Evolutionary conservation across 495 filamentous ascomycete genomes (phyloP).

Genomic region (Letharia lupina): DNA sequence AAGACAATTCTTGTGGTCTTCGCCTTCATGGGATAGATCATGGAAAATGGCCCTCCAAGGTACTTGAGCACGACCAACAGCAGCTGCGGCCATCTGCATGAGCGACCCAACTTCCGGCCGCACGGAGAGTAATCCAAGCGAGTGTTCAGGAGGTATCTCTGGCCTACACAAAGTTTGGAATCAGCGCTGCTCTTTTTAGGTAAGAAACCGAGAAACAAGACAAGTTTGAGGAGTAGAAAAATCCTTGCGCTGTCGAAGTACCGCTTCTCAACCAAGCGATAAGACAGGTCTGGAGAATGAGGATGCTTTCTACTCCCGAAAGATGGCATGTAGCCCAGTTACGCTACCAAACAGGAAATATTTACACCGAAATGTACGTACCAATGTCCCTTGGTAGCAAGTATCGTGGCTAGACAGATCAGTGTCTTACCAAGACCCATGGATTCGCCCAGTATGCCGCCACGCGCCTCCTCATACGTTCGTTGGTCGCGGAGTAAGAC

Average conservation of each 20-base stretch:
- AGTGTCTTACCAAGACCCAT: slow-evolving; percentile 72
- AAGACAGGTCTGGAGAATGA: too few relatives aligned
- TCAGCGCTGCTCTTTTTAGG: too few relatives aligned
- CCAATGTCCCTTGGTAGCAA: slow-evolving; percentile 67
- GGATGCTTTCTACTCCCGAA: too few relatives aligned
- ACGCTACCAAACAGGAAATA: too few relatives aligned
- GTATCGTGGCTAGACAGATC: slow-evolving; percentile 73
- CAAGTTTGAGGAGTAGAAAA: too few relatives aligned
- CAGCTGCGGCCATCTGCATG: slow-evolving; percentile 63
- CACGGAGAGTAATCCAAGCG: slow-evolving; percentile 34
- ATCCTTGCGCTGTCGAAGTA: too few relatives aligned
- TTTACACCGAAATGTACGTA: too few relatives aligned
- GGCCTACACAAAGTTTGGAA: slow-evolving; percentile 27
- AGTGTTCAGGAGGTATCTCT: slow-evolving; percentile 54
- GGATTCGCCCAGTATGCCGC: slow-evolving; percentile 66
- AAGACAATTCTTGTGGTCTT: slow-evolving; percentile 41
- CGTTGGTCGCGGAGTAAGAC: slow-evolving; percentile 52
- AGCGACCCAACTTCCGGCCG: slow-evolving; percentile 45
- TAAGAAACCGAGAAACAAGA: too few relatives aligned
- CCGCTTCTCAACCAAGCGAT: too few relatives aligned
- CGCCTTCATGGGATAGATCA: slow-evolving; percentile 29
- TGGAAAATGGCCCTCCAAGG: slow-evolving; percentile 61
- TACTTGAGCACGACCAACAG: slow-evolving; percentile 52
- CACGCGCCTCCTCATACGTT: slow-evolving; percentile 65
- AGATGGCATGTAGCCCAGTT: too few relatives aligned